Evolutionary conservation across 2,329 filamentous ascomycete genomes (phyloP).

Genomic region (Arthrobotrys pseudoclavata): DNA sequence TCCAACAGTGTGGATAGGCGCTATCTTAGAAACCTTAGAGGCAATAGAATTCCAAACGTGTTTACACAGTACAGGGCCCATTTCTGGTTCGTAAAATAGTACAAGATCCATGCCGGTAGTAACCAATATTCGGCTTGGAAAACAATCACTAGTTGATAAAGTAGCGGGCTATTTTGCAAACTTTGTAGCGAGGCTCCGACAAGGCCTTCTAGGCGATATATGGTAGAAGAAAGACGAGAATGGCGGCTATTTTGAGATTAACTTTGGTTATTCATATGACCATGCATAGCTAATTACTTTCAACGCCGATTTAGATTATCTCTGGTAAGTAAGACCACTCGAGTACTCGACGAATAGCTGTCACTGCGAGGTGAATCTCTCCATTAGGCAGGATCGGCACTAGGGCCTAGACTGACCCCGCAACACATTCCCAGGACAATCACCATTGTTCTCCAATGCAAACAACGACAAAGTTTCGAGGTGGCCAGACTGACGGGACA

Average conservation of each 20-base stretch:
- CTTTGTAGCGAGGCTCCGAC: neutral
- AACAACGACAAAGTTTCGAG: neutral
- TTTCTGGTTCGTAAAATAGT: neutral
- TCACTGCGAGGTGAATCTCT: slow-evolving; percentile 1
- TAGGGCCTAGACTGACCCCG: slow-evolving; percentile 18
- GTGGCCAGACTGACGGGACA: slow-evolving; percentile 22
- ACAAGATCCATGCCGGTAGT: neutral
- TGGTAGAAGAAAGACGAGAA: neutral
- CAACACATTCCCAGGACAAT: slow-evolving; percentile 29
- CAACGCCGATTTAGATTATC: neutral
- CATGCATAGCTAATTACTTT: neutral
- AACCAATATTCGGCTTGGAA: neutral
- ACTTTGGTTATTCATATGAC: neutral
- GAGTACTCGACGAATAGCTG: slow-evolving; percentile 18
- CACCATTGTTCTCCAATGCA: slow-evolving; percentile 9
- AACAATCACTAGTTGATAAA: neutral
- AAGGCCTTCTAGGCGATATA: neutral
- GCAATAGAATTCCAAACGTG: slow-evolving; percentile 13
- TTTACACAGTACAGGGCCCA: neutral
- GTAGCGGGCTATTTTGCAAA: neutral
- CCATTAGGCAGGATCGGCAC: slow-evolving; percentile 35
- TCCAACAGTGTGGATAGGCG: slow-evolving; percentile 32
- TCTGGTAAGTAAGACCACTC: neutral
- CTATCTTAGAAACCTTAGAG: slow-evolving; percentile 22
- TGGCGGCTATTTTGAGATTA: slow-evolving; percentile 8